Conservation (phyloP, 1,284 basidiomycete genomes). For the Malassezia psittaci region DNA sequence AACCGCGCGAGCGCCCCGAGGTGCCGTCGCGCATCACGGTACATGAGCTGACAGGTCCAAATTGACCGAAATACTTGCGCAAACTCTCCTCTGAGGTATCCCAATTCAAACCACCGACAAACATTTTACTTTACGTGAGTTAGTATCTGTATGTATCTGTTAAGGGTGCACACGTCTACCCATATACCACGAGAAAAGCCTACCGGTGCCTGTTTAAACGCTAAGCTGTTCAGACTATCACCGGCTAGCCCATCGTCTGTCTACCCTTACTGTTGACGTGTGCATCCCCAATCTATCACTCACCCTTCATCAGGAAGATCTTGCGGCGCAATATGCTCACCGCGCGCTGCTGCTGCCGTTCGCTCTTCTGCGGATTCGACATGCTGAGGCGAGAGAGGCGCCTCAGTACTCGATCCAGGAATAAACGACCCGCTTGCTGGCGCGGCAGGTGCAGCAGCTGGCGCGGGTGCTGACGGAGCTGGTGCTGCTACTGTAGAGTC, state of each 20-base stretch:
- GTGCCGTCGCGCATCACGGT: conserved; percentile 87
- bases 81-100: conserved; percentile 90
- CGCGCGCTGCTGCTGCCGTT: conserved; percentile 12
- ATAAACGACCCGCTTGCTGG: conserved; percentile 9
- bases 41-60: conserved; percentile 79
- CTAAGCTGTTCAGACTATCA: conserved; percentile 2
- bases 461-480: conserved; percentile 1
- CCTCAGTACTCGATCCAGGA: not conserved
- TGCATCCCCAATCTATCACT: conserved; percentile 12
- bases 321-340: conserved; percentile 18
- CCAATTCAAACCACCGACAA: conserved; percentile 92
- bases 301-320: conserved; percentile 19
- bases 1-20: conserved; percentile 77
- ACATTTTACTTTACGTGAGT: conserved; percentile 69
- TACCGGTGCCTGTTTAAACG: not conserved
- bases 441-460: conserved; percentile 3
- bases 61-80: conserved; percentile 73
- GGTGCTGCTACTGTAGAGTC: not conserved
- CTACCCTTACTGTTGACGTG: not conserved
- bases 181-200: not conserved
- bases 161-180: not conserved
- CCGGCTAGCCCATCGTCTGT: conserved; percentile 11
- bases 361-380: conserved; percentile 12
- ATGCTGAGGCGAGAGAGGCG: not conserved
- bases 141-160: conserved; percentile 3